These are phyloP conservation scores for Nigrospora osmanthi DNA, from an alignment of 2,329 filamentous ascomycete species.

Conservation along the genomic window DNA sequence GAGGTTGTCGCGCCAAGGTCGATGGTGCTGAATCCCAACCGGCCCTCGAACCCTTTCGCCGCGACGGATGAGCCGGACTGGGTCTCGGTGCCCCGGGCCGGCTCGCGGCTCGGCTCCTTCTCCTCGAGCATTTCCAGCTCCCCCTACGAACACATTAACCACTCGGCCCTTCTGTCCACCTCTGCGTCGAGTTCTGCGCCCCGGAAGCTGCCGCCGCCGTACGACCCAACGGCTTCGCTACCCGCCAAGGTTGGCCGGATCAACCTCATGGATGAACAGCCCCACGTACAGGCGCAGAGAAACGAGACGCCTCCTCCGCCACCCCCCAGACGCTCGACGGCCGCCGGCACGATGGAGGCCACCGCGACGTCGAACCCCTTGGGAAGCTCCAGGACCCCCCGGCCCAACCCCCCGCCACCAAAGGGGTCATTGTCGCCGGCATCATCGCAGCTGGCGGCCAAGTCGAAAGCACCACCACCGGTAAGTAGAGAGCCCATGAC, in stretches of 20 bases:
- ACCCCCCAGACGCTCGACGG: conserved; percentile 20
- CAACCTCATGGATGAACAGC: conserved; percentile 32
- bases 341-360: conserved; percentile 9
- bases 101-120: conserved; percentile 43
- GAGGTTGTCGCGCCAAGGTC: conserved; percentile 55
- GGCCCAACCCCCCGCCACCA: conserved; percentile 4
- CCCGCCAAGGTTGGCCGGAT: conserved; percentile 37
- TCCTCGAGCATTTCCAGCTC: conserved; percentile 49
- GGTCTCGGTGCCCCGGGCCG: conserved; percentile 56
- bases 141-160: conserved; percentile 49
- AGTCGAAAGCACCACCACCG: conserved; percentile 27
- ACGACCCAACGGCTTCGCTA: conserved; percentile 32
- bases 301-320: conserved; percentile 36
- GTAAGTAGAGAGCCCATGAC: conserved; percentile 3
- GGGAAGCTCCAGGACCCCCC: conserved; percentile 19
- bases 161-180: conserved; percentile 37
- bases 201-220: conserved; percentile 44
- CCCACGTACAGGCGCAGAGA: conserved; percentile 13
- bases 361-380: conserved; percentile 22
- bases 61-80: conserved; percentile 73
- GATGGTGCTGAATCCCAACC: conserved; percentile 61
- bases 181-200: conserved; percentile 35
- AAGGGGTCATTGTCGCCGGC: conserved; percentile 10
- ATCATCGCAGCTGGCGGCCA: conserved; percentile 12
- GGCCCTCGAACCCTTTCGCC: conserved; percentile 76